Conservation (phyloP, 1,139 yeast genomes). For the Geotrichum fermentans region DNA sequence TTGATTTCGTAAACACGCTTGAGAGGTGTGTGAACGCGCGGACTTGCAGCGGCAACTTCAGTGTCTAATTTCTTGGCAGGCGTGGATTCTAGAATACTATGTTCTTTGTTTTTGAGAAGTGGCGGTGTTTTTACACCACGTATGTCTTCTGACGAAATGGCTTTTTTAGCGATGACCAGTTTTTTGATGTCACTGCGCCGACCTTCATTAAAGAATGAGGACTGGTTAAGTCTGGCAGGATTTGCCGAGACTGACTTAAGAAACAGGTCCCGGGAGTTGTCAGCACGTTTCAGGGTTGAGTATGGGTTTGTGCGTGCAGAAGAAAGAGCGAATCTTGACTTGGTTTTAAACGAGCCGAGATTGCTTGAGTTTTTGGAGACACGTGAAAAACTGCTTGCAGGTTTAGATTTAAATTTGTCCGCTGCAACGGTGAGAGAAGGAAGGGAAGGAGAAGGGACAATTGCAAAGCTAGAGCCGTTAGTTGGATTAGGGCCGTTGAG, state of each 20-base stretch:
- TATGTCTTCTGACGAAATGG: slow-evolving; percentile 7
- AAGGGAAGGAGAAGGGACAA: background rate
- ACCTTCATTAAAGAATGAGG: background rate
- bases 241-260: slow-evolving; percentile 4
- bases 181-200: slow-evolving; percentile 12
- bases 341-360: background rate
- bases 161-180: slow-evolving; percentile 12
- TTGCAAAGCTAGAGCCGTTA: too few relatives aligned
- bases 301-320: background rate
- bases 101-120: background rate
- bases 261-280: slow-evolving; percentile 3
- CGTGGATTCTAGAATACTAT: background rate
- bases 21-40: slow-evolving; percentile 4
- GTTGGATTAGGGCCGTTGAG: too few relatives aligned
- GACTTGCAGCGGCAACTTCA: background rate
- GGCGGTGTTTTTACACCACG: slow-evolving; percentile 4
- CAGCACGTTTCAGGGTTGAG: slow-evolving; percentile 1
- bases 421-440: slow-evolving; percentile 10
- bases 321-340: slow-evolving; percentile 6
- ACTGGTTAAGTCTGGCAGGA: background rate
- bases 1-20: slow-evolving; percentile 24
- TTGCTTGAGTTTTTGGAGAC: slow-evolving; percentile 2
- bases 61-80: background rate
- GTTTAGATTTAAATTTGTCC: background rate
- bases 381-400: background rate